Evolutionary conservation across 345 rosid species (phyloP).

Genomic region (Raphanus sativus): DNA sequence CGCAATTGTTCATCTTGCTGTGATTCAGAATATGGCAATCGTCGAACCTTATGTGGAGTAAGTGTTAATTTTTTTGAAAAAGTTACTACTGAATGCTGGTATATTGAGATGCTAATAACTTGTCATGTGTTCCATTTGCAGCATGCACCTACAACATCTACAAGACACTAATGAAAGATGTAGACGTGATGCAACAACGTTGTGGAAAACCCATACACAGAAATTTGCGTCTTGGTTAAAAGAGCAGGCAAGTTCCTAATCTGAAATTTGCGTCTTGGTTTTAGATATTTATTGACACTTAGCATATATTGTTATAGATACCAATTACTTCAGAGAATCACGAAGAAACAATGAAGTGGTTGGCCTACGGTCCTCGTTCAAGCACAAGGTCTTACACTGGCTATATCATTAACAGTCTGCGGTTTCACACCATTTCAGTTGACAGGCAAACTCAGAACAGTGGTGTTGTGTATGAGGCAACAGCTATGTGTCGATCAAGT

Average conservation of each 20-base stretch:
- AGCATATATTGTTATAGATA: neutral
- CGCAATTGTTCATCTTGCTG: neutral
- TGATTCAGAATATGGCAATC: neutral
- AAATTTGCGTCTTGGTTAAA: neutral
- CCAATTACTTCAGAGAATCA: neutral
- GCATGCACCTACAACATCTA: neutral
- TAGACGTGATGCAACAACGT: neutral
- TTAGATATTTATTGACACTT: neutral
- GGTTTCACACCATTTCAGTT: neutral
- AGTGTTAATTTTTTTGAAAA: neutral
- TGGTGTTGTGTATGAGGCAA: neutral
- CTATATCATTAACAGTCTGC: neutral
- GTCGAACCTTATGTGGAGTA: conserved; percentile 1
- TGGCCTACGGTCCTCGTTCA: neutral
- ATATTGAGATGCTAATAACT: neutral
- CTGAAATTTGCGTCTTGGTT: no score
- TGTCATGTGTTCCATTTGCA: neutral
- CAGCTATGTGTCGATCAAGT: neutral
- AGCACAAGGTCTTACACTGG: neutral
- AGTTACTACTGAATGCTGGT: neutral
- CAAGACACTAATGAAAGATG: neutral
- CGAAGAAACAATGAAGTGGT: neutral
- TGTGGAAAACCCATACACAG: neutral
- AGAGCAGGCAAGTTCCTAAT: neutral
- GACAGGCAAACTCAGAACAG: neutral